phyloP scores from a whole-genome alignment of 495 filamentous ascomycete genomes.

The Niebla homalea region DNA sequence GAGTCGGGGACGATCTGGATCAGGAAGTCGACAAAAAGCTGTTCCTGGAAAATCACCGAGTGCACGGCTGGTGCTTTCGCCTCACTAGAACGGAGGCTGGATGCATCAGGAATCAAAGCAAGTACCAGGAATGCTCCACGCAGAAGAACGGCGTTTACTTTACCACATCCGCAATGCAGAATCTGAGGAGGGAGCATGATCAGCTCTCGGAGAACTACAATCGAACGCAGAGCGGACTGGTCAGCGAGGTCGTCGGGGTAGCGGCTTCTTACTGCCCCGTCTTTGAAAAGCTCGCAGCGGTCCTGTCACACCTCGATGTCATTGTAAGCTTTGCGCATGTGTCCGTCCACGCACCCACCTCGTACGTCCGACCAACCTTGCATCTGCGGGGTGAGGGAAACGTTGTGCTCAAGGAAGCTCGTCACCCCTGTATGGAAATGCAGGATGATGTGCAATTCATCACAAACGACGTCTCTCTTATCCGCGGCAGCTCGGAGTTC shows the following conservation, averaged over 20 bases:
- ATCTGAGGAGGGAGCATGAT: constrained; percentile 78
- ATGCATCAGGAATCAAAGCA: constrained; percentile 79
- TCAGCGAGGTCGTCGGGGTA: constrained; percentile 84
- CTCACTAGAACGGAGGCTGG: constrained; percentile 82
- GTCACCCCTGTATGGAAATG: constrained; percentile 98
- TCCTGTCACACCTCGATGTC: constrained; percentile 91
- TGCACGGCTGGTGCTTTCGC: constrained; percentile 94
- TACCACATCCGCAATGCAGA: constrained; percentile 74
- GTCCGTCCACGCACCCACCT: constrained; percentile 80
- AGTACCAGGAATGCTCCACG: constrained; percentile 90
- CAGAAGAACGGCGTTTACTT: constrained; percentile 99
- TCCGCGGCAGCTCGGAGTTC: constrained; percentile 74
- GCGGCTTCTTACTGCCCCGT: constrained; percentile 92
- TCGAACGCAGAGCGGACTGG: constrained; percentile 81
- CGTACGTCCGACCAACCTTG: constrained; percentile 85
- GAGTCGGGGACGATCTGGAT: constrained; percentile 66
- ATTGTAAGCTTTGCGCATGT: constrained; percentile 92
- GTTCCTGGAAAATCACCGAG: constrained; percentile 90
- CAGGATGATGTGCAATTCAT: constrained; percentile 98
- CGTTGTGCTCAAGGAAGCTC: constrained; percentile 80
- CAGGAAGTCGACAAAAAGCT: constrained; percentile 97
- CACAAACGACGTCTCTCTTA: constrained; percentile 84
- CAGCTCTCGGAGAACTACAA: constrained; percentile 94
- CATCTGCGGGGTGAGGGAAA: constrained; percentile 83
- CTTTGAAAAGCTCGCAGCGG: constrained; percentile 74